Evolutionary conservation across 805 yeast genomes (phyloP), one percentile per base, ranked within the genome.

Genomic region (Nakazawaea pomicola): DNA sequence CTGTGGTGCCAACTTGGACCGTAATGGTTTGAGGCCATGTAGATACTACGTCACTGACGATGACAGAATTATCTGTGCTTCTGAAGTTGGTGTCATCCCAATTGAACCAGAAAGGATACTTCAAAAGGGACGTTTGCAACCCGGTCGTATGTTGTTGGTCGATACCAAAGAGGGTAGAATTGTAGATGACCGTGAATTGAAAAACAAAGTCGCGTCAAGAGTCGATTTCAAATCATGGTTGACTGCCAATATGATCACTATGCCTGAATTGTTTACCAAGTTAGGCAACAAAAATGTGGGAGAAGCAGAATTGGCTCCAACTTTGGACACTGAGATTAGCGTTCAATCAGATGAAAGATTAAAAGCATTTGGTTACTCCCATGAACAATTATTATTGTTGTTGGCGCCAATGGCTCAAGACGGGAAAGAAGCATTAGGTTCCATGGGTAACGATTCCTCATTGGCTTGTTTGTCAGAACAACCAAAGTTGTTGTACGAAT

Each of bases 371-470:
- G 97, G 96, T 42, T 91, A 89, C 70, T 83, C 96, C n/a, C 83
- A 82, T 55, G 99, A 91, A 66, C 98, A 91, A 65, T 72, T 90
- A 46, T 74, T 87, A 30, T 62, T 87, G 42, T 67, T 93, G 31
- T 69, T 91, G 52, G 93, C 84, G 6, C 98, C 98, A 47, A 93
- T 91, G 99, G 97, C 95, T 31, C 57, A 73, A 29, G 83, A 78
- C 51, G 96, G 91, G 46, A 91, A 90, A 59, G 99, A 91, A 67
- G 89, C 97, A 10, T 72, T 91, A 40, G 98, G 99, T 14, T 90
- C 97, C 15, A 91, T 91, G 99, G 99, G 99, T 72, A 91, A 91
- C 58, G 99, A 91, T 59, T 80, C 93, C 38, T 95, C 98, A 10
- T 71, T 91, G 49, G 98, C 98, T 0, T 93, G 99, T 65, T 68